A percentile compares a stretch with the other conserved stretches of the same genome.
Evolutionary conservation across 495 filamentous ascomycete genomes (phyloP).

Genomic region (Paragyromitra xinjiangensis): DNA sequence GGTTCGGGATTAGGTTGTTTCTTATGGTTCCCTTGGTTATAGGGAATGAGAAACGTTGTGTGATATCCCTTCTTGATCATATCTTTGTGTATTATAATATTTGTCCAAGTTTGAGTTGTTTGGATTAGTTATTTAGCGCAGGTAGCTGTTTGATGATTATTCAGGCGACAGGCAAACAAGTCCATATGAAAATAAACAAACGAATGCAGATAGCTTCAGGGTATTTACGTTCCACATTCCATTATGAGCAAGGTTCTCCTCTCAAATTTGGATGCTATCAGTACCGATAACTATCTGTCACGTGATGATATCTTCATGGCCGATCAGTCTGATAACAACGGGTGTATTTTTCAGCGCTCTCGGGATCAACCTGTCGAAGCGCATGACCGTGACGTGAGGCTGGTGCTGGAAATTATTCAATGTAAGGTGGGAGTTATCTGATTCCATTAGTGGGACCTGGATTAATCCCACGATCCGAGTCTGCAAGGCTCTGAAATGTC

Average conservation of each 20-base stretch:
- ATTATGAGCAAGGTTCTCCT: not conserved
- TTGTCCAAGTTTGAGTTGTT: slow-evolving; percentile 15
- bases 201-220: not conserved
- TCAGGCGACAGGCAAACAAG: slow-evolving; percentile 25
- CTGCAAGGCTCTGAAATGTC: slow-evolving; percentile 12
- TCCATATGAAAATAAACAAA: slow-evolving; percentile 48
- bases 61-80: slow-evolving; percentile 31
- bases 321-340: not conserved
- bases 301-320: not conserved
- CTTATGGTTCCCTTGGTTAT: slow-evolving; percentile 24
- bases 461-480: not conserved
- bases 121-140: slow-evolving; percentile 19
- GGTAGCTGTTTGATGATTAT: slow-evolving; percentile 29
- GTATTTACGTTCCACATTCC: not conserved
- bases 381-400: not conserved
- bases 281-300: not conserved
- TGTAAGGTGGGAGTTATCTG: not conserved
- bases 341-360: not conserved
- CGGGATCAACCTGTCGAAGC: not conserved
- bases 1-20: slow-evolving; percentile 42
- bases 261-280: not conserved
- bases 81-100: slow-evolving; percentile 25
- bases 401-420: not conserved
- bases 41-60: slow-evolving; percentile 21
- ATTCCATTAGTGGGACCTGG: not conserved